phyloP scores from a whole-genome alignment of 495 filamentous ascomycete species.

The Penicillium atrosanguineum region DNA sequence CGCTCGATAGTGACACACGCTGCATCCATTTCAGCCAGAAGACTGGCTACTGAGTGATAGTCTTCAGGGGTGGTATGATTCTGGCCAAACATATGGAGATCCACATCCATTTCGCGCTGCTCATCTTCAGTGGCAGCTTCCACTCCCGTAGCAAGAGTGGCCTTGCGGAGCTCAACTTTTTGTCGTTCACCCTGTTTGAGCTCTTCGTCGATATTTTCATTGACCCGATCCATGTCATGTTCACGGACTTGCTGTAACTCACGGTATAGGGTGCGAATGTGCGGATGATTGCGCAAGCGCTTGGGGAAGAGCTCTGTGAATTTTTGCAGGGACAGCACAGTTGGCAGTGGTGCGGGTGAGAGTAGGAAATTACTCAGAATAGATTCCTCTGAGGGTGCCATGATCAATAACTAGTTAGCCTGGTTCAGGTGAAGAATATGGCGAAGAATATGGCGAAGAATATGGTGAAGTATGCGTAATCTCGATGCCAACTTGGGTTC shows the following conservation, averaged over 20 bases:
- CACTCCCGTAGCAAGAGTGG: conserved; percentile 50
- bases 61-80: conserved; percentile 33
- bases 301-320: conserved; percentile 77
- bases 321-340: conserved; percentile 67
- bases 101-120: conserved; percentile 67
- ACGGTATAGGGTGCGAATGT: conserved; percentile 72
- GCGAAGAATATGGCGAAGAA: neutral
- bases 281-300: conserved; percentile 63
- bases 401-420: conserved; percentile 22
- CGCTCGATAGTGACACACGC: conserved; percentile 63
- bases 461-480: neutral
- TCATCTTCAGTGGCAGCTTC: conserved; percentile 54
- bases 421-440: neutral
- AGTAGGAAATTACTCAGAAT: conserved; percentile 79
- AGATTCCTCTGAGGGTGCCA: conserved; percentile 68
- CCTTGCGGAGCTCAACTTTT: conserved; percentile 57
- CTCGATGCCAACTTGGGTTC: neutral
- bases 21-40: conserved; percentile 64
- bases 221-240: conserved; percentile 63
- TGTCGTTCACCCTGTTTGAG: conserved; percentile 60
- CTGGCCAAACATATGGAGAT: conserved; percentile 69
- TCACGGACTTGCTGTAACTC: conserved; percentile 73
- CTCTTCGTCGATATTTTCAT: conserved; percentile 66
- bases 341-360: conserved; percentile 67
- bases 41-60: conserved; percentile 60